These are phyloP conservation scores for Talaromyces sp. DNA, from an alignment of 2,329 filamentous ascomycete genomes.

Conservation along the genomic window DNA sequence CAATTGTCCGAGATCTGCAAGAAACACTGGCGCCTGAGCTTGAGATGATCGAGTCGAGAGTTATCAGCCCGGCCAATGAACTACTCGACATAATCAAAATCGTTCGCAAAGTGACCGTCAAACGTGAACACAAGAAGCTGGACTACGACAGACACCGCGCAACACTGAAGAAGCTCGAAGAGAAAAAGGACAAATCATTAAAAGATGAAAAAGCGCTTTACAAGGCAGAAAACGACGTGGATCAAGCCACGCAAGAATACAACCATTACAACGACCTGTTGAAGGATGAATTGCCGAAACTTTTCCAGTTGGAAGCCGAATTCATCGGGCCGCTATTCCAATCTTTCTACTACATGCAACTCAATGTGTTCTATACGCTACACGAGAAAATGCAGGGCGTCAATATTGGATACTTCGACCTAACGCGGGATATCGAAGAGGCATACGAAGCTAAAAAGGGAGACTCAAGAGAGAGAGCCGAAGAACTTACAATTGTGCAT, in stretches of 20 bases:
- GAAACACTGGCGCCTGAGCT: slow-evolving; percentile 85
- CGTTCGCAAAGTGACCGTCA: slow-evolving; percentile 81
- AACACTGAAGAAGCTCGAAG: slow-evolving; percentile 87
- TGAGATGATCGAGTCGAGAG: slow-evolving; percentile 92
- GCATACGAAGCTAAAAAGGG: slow-evolving; percentile 87
- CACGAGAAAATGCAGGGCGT: slow-evolving; percentile 97
- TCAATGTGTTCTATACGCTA: slow-evolving; percentile 98
- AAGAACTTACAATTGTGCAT: slow-evolving; percentile 79
- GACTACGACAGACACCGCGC: slow-evolving; percentile 88
- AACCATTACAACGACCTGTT: slow-evolving; percentile 97
- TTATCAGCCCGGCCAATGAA: slow-evolving; percentile 91
- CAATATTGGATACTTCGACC: slow-evolving; percentile 96
- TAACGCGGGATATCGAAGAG: slow-evolving; percentile 85
- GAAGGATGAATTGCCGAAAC: slow-evolving; percentile 90
- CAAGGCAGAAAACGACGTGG: slow-evolving; percentile 88
- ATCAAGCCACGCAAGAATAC: slow-evolving; percentile 90
- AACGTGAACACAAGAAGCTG: slow-evolving; percentile 95
- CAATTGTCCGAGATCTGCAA: slow-evolving; percentile 84
- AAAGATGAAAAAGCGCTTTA: slow-evolving; percentile 98
- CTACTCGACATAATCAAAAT: slow-evolving; percentile 92
- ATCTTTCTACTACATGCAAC: slow-evolving; percentile 99
- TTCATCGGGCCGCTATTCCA: slow-evolving; percentile 98
- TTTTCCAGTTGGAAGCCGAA: slow-evolving; percentile 85
- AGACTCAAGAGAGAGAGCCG: slow-evolving; percentile 82
- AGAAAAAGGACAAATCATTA: slow-evolving; percentile 92